Base-by-base conservation (phyloP, 805 yeast genomes). In the Nakazawaea laoshanensis region DNA sequence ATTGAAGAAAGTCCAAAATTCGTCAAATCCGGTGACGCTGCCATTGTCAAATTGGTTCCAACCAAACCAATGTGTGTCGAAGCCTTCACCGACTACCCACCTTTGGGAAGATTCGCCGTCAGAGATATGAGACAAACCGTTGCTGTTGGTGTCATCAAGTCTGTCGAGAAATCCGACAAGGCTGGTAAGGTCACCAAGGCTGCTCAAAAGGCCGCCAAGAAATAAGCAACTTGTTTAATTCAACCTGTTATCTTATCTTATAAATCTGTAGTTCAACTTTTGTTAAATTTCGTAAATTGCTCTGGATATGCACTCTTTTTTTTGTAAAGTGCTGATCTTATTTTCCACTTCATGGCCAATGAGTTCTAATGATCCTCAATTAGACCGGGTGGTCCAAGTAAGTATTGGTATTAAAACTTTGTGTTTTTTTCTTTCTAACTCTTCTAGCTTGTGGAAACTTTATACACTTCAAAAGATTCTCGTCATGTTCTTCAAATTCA, bases 121-220 rank as follows among this genome's bases (percentile, higher is more conserved):
- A 88, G 96, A 83, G 96, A 87, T 74, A 87, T 87, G 96, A 84
- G 96, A 82, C 96, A 87, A 74, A 88, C 96, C 56, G 96, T 88
- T 59, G 96, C 96, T 64, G 96, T 88, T 64, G 96, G 96, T 84
- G 95, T 88, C 63, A 83, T 89, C 83, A 89, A 89, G 80, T 67
- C 86, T 47, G 95, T 86, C 56, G 94, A 74, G 59, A 86, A 86
- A 81, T 60, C 83, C 51, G 80, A 76, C 68, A 70, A 68, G 66
- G 84, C 86, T 59, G 88, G 85, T 70, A 85, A 85, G 86, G 92
- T 84, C 57, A 84, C 95, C 87, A 85, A 85, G 87, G 85, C 95
- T 66, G 95, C 95, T 65, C 67, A 65, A 50, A 78, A 78, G 78
- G 85, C 85, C 60, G 70, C 69, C 53, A 76, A 76, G 81, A 76